phyloP scores from a whole-genome alignment of 331 rosid genomes.

The Saraca asoca region DNA sequence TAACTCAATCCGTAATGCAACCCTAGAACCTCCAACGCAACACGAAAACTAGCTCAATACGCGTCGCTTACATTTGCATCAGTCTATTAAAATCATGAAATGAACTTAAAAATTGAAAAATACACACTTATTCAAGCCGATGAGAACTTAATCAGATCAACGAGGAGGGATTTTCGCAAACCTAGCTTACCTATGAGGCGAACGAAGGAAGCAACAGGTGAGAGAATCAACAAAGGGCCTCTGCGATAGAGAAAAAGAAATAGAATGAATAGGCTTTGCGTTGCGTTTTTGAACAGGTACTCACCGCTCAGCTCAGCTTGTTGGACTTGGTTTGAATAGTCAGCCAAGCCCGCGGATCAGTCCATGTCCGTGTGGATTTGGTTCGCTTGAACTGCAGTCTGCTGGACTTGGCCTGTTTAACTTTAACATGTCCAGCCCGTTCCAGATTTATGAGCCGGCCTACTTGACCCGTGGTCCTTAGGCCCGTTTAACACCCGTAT shows the following conservation, averaged over 20 bases:
- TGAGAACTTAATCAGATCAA: constrained; percentile 1
- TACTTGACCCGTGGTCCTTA: too few relatives aligned
- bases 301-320: too few relatives aligned
- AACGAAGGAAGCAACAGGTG: constrained; percentile 10
- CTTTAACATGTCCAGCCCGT: too few relatives aligned
- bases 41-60: neutral
- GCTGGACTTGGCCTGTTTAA: too few relatives aligned
- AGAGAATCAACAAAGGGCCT: neutral
- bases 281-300: constrained; percentile 36
- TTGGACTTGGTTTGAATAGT: too few relatives aligned
- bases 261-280: constrained; percentile 21
- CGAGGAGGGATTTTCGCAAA: neutral
- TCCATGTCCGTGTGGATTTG: too few relatives aligned
- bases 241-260: constrained; percentile 8
- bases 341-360: too few relatives aligned
- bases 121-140: neutral
- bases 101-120: neutral
- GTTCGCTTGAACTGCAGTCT: too few relatives aligned
- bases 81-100: neutral
- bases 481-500: too few relatives aligned
- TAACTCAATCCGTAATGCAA: constrained; percentile 16
- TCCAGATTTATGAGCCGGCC: too few relatives aligned
- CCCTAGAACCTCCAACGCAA: constrained; percentile 19
- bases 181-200: constrained; percentile 17
- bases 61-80: neutral